Evolutionary conservation across 169 alveolate species (phyloP).

Genomic region (Plasmodium cynomolgi): DNA sequence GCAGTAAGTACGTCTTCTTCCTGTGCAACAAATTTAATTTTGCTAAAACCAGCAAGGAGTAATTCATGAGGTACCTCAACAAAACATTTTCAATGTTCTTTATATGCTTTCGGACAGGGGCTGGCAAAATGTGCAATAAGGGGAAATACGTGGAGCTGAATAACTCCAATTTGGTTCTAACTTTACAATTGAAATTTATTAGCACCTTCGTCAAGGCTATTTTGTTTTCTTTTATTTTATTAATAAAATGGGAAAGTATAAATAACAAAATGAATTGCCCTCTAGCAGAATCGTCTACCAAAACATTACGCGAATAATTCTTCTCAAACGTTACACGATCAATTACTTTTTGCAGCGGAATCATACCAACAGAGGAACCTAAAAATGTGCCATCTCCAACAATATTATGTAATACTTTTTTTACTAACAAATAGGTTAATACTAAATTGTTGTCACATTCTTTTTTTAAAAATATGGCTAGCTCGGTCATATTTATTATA

Average conservation of each 20-base stretch:
- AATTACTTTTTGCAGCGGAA: constrained; percentile 49
- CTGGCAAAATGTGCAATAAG: constrained; percentile 46
- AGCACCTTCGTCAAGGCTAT: constrained; percentile 46
- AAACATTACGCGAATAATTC: constrained; percentile 55
- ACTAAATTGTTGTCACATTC: constrained; percentile 79
- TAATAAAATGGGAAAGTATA: constrained; percentile 65
- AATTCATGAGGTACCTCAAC: constrained; percentile 35
- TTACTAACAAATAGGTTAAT: constrained; percentile 68
- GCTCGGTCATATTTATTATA: constrained; percentile 79
- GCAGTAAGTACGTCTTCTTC: constrained; percentile 55
- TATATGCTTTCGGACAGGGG: constrained; percentile 38
- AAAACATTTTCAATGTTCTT: constrained; percentile 26
- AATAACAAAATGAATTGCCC: constrained; percentile 58
- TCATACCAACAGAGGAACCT: not conserved
- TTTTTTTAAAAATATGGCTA: constrained; percentile 78
- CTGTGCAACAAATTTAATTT: constrained; percentile 38
- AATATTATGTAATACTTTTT: constrained; percentile 41
- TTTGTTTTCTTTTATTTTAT: constrained; percentile 70
- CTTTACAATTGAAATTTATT: constrained; percentile 30
- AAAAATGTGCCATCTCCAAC: constrained; percentile 62
- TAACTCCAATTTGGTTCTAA: constrained; percentile 34
- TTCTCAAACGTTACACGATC: constrained; percentile 58
- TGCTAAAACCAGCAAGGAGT: constrained; percentile 19
- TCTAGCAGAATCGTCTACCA: constrained; percentile 45
- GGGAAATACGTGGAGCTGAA: constrained; percentile 54